Conservation (phyloP, 1,284 basidiomycete species). For the Cryptococcus jaspeensis region DNA sequence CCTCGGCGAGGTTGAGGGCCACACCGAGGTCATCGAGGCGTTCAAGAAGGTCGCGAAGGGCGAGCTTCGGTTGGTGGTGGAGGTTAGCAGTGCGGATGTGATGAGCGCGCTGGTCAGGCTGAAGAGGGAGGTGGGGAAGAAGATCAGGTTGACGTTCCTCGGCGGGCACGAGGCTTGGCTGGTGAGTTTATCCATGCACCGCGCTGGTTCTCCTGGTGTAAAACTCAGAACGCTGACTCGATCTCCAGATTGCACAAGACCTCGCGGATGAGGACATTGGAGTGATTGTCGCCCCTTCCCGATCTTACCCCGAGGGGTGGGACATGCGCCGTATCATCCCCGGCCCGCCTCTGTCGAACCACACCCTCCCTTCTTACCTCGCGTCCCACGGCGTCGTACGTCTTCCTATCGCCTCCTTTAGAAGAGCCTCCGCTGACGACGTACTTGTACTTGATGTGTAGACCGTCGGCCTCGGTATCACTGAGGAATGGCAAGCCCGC, state of each 20-base stretch:
- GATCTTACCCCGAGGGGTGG: constrained; percentile 67
- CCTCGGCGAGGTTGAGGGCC: constrained; percentile 54
- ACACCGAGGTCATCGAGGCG: constrained; percentile 57
- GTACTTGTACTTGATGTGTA: constrained; percentile 1
- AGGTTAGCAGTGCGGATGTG: constrained; percentile 67
- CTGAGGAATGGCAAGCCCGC: constrained; percentile 62
- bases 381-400: constrained; percentile 61
- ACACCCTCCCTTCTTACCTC: constrained; percentile 65
- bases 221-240: constrained; percentile 1
- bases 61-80: constrained; percentile 65
- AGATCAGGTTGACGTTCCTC: constrained; percentile 56
- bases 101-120: constrained; percentile 72
- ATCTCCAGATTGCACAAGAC: constrained; percentile 61
- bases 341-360: constrained; percentile 69
- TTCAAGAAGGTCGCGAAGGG: constrained; percentile 62
- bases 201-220: too few relatives aligned
- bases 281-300: constrained; percentile 66
- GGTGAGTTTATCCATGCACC: constrained; percentile 30
- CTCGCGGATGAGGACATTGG: constrained; percentile 67
- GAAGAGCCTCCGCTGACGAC: neutral
- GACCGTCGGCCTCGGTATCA: constrained; percentile 68
- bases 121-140: constrained; percentile 66
- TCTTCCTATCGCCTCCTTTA: neutral
- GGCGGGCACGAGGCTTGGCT: constrained; percentile 68
- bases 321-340: constrained; percentile 66